Evolutionary conservation across 2,329 filamentous ascomycete genomes (phyloP), one percentile per base, ranked within the genome.

Genomic region (Gnomoniopsis smithogilvyi): DNA sequence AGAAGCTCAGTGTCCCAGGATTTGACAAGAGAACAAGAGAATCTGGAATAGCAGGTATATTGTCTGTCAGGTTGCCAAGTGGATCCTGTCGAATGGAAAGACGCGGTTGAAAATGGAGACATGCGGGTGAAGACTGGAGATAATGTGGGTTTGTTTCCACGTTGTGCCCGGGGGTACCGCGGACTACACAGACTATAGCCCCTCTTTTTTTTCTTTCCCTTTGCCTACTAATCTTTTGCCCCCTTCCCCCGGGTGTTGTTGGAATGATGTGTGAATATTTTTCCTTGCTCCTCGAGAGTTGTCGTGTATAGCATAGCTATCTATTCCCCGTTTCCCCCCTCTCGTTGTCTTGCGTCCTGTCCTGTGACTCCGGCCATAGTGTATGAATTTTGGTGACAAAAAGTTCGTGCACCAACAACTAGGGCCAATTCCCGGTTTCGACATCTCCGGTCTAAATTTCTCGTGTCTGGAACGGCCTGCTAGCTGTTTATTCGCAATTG

Each of bases 101-200:
- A 26, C 36, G 53, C 30, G 53, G 53, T 49, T 56, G 46, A 8
- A 49, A 43, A 54, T 54, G 53, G 45, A 56, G 45, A 34, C 53
- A 38, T 22, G 21, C 45, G 22, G n/a, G 30, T 17, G 19, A n/a
- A 10, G 10, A 7, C 21, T 17, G 46, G 26, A 17, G 46, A 24
- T 24, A 19, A 11, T 38, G 30, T 30, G 49, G 36, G 33, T 6
- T 51, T 51, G 50, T 51, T 51, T 6, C 33, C 33, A 17, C n/a
- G 11, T 52, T 41, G 30, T 33, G 33, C 50, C 50, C 19, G 19
- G 19, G 46, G 26, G 26, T 4, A 30, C 26, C 26, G 8, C 26
- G 26, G 26, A 41, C 36, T 41, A 41, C 4, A n/a, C 15, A n/a
- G 8, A 41, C 7, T 41, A 8, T 41, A 14, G 36, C 36, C 36